phyloP scores from a whole-genome alignment of 805 yeast genomes.

The Candida nanaspora region DNA sequence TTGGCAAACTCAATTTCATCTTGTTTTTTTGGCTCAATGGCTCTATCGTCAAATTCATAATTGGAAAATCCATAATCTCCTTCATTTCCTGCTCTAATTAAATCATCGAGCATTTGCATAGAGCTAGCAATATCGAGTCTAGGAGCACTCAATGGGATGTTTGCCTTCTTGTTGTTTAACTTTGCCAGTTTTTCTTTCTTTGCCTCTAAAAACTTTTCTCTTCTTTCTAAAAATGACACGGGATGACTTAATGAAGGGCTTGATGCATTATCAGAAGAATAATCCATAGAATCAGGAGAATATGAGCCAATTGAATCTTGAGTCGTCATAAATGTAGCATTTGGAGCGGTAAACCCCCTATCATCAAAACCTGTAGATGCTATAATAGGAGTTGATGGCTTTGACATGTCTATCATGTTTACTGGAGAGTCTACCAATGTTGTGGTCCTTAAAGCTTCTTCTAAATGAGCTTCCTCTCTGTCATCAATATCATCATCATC shows the following conservation, averaged over 20 bases:
- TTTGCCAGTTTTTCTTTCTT: conserved; percentile 8
- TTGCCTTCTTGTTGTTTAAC: conserved; percentile 13
- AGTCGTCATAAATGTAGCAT: conserved; percentile 11
- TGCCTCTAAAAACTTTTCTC: conserved; percentile 13
- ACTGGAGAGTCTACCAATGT: conserved; percentile 12
- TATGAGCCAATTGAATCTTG: conserved; percentile 21
- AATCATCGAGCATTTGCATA: conserved; percentile 4
- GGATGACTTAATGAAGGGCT: conserved; percentile 12
- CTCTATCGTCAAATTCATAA: too few relatives aligned
- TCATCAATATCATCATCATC: conserved; percentile 4
- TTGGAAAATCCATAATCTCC: not conserved
- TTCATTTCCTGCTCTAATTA: conserved; percentile 2
- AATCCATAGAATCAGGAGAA: conserved; percentile 16
- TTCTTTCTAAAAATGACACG: conserved; percentile 13
- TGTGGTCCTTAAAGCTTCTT: not conserved
- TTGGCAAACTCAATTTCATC: not conserved
- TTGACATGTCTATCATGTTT: conserved; percentile 12
- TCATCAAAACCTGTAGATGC: not conserved
- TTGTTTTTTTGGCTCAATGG: too few relatives aligned
- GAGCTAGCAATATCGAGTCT: conserved; percentile 31
- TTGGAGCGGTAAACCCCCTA: conserved; percentile 8
- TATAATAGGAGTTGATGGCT: conserved; percentile 4
- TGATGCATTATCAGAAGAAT: conserved; percentile 17
- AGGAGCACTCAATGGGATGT: conserved; percentile 33
- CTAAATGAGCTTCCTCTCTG: not conserved